Base-by-base conservation (phyloP, 139 green algal species). In the Dunaliella sp. region DNA sequence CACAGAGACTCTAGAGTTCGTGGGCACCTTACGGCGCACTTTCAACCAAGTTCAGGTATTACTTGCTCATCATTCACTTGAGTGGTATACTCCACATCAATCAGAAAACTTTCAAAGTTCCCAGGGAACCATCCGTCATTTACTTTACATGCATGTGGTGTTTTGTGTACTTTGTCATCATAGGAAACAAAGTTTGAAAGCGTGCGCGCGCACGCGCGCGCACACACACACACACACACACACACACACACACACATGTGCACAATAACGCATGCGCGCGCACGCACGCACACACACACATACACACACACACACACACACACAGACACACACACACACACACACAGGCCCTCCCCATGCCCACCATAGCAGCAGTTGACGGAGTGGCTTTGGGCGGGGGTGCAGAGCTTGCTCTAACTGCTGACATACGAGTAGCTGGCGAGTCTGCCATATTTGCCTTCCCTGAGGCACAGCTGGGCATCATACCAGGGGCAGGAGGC, bases 401-500 rank as follows among this genome's bases (percentile, higher is more conserved):
- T 0, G 91, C 93, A 36, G 96, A 98, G 92, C 91, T 98, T 86
- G 95, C 96, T 1, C 92, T 98, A 26, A 89, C 95, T 1, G 95
- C 92, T 83, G 96, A 98, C 88, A 84, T 98, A 0, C 88, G 95
- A 16, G 38, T 87, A 26, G 35, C 86, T 36, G 85, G 85, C 25
- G 7, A 36, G 21, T 81, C 59, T 16, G 86, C 89, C 1, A 38
- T 87, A 36, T 91, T 97, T 81, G 92, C 92, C 1, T 94, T 96
- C 75, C 93, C 92, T 26, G 94, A 97, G 84, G 90, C 91, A 1
- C 85, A 90, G 75, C 90, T 98, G 65, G 95, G 95, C 84, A 97
- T 98, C 88, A 98, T 98, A 2, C 95, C 95, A 0, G 95, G 95
- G 0, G 94, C 94, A 1, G 95, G 95, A 0, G 94, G 94, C 35